Percentiles rank a stretch among this genome's conserved stretches.
Evolutionary conservation across 2,329 filamentous ascomycete genomes (phyloP).

Genomic region (Nothophaeocryptopus gaeumannii): DNA sequence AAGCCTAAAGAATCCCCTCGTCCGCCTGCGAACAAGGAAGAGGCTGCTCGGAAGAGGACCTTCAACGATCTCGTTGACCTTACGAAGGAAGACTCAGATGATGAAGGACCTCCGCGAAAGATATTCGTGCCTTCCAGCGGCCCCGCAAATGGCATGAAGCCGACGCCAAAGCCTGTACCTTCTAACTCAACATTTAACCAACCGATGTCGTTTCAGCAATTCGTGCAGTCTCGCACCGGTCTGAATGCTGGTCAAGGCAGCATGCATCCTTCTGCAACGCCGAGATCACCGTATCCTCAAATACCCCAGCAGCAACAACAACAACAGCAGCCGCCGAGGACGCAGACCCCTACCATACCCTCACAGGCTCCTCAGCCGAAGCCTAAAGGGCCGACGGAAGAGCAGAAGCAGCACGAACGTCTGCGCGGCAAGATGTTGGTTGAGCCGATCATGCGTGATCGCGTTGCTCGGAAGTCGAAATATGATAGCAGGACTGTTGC

Average conservation of each 20-base stretch:
- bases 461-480: slow-evolving; percentile 47
- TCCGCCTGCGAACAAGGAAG: slow-evolving; percentile 50
- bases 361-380: slow-evolving; percentile 14
- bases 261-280: slow-evolving; percentile 1
- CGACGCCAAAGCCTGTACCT: slow-evolving; percentile 6
- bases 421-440: slow-evolving; percentile 39
- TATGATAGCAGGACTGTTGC: slow-evolving; percentile 64
- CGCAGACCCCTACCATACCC: slow-evolving; percentile 3
- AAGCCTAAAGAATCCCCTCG: slow-evolving; percentile 26
- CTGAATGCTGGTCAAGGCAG: slow-evolving; percentile 2
- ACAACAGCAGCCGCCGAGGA: slow-evolving; percentile 3
- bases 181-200: slow-evolving; percentile 14
- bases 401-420: slow-evolving; percentile 30
- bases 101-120: slow-evolving; percentile 44
- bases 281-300: neutral
- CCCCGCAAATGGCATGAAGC: slow-evolving; percentile 7
- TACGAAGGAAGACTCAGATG: slow-evolving; percentile 42
- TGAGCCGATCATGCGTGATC: slow-evolving; percentile 47
- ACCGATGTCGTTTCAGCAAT: slow-evolving; percentile 18
- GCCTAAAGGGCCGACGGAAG: slow-evolving; percentile 28
- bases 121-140: slow-evolving; percentile 30
- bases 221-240: slow-evolving; percentile 7
- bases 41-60: slow-evolving; percentile 54
- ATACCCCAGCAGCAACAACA: slow-evolving; percentile 4
- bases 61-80: slow-evolving; percentile 56